Evolutionary conservation across 179 eudicot genomes (phyloP), one percentile per base, ranked within the genome.

Genomic region (Monotropa hypopitys): DNA sequence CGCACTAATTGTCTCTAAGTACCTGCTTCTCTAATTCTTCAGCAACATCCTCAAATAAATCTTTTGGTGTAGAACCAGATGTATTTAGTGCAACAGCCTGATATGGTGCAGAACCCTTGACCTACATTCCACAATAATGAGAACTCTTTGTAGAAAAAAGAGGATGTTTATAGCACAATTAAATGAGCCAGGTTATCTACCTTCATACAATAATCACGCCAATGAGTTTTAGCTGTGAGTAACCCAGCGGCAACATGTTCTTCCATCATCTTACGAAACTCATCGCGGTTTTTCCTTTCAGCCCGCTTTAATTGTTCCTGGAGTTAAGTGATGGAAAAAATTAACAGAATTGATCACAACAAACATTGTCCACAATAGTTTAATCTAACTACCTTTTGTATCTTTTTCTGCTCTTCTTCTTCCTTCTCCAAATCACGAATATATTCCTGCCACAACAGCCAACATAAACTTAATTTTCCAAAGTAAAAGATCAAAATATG

Each of bases 11-110:
- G 16, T 42, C 76, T 35, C 57, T 71, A 49, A 57, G 18, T 78
- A 96, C 99, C 96, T 90, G 94, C 78, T 89, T 88, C 79, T 93
- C 94, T 81, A 96, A 82, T 51, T 93, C 99, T 72, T 96, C 99
- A 40, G 81, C 76, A 68, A 84, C 85, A 79, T 93, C 98, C 81
- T 96, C 99, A 79, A 90, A 96, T 84, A 96, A 83, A 74, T 96
- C 99, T 88, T 85, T 96, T 30, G 98, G 97, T 74, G 98, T 91
- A 70, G 99, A 93, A 74, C 99, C 99, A 66, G 96, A 88, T 49
- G 87, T 84, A 61, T 96, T 96, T 57, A 87, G 85, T 50, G 94
- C 94, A 80, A 96, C 94, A 84, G 96, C 97, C 80, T 86, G 82
- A 85, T 96, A 96, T 51, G 88, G 84, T 79, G 84, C 80, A 76